Conservation (phyloP, 1,284 basidiomycete genomes). For the Ustilago bromivora region DNA sequence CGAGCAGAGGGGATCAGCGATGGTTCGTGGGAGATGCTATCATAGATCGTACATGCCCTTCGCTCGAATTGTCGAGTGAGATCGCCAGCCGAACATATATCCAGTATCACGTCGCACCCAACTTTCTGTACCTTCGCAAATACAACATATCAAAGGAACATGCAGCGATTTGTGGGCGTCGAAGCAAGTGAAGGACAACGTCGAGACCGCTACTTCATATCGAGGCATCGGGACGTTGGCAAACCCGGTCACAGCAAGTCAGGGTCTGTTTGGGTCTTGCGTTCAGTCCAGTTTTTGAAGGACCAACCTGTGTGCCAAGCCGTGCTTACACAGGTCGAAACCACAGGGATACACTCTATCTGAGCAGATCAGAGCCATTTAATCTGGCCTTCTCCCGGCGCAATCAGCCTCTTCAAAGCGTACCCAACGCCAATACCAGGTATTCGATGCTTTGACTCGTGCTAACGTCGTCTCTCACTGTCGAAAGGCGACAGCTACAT, state of each 20-base stretch:
- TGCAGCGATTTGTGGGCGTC: not conserved
- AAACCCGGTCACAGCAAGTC: too few species aligned
- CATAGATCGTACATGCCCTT: slow-evolving; percentile 4
- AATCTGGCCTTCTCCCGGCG: not conserved
- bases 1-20: slow-evolving; percentile 47
- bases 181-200: not conserved
- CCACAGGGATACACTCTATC: not conserved
- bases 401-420: not conserved
- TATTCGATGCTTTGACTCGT: not conserved
- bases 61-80: too few species aligned
- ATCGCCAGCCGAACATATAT: too few species aligned
- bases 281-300: not conserved
- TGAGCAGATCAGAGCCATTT: not conserved
- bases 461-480: not conserved
- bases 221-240: too few species aligned
- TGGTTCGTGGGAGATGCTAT: slow-evolving; percentile 46
- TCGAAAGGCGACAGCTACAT: not conserved
- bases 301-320: not conserved
- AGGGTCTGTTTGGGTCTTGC: not conserved
- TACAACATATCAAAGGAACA: not conserved
- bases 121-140: not conserved
- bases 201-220: not conserved
- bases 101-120: too few species aligned
- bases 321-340: not conserved
- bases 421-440: too few species aligned